These are phyloP conservation scores for Vanrija pseudolonga DNA, from an alignment of 1,284 basidiomycete genomes.

Conservation along the genomic window DNA sequence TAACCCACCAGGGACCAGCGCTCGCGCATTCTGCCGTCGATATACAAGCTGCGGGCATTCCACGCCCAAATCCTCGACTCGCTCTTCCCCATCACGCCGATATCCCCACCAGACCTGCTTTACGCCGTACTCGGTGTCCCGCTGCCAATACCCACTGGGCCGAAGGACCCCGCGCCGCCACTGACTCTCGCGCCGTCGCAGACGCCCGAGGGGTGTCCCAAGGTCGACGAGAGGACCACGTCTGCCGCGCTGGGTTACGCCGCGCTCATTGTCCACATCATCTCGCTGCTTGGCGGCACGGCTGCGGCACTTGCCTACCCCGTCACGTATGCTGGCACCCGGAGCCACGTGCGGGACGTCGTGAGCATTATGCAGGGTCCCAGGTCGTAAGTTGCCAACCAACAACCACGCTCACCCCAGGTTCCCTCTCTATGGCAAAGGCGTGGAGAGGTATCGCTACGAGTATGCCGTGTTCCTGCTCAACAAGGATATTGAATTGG, in stretches of 20 bases:
- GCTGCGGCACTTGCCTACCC: slow-evolving; percentile 69
- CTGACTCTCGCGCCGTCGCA: slow-evolving; percentile 62
- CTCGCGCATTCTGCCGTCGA: slow-evolving; percentile 53
- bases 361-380: slow-evolving; percentile 92
- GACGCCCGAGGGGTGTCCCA: slow-evolving; percentile 33
- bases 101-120: slow-evolving; percentile 72
- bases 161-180: slow-evolving; percentile 81
- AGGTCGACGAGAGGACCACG: slow-evolving; percentile 75
- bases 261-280: slow-evolving; percentile 73
- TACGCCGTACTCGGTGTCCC: slow-evolving; percentile 79
- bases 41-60: slow-evolving; percentile 60
- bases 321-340: slow-evolving; percentile 79
- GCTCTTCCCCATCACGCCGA: slow-evolving; percentile 83
- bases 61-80: slow-evolving; percentile 70
- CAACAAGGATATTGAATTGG: slow-evolving; percentile 96
- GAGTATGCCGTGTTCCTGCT: slow-evolving; percentile 96
- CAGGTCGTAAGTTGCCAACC: slow-evolving; percentile 56
- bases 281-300: slow-evolving; percentile 66
- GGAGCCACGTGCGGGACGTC: slow-evolving; percentile 81
- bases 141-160: slow-evolving; percentile 71
- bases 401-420: slow-evolving; percentile 51
- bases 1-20: slow-evolving; percentile 27
- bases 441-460: slow-evolving; percentile 93
- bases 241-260: slow-evolving; percentile 84
- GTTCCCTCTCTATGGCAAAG: slow-evolving; percentile 88